phyloP scores from a whole-genome alignment of 768 basidiomycete genomes.

The Russula abietina region DNA sequence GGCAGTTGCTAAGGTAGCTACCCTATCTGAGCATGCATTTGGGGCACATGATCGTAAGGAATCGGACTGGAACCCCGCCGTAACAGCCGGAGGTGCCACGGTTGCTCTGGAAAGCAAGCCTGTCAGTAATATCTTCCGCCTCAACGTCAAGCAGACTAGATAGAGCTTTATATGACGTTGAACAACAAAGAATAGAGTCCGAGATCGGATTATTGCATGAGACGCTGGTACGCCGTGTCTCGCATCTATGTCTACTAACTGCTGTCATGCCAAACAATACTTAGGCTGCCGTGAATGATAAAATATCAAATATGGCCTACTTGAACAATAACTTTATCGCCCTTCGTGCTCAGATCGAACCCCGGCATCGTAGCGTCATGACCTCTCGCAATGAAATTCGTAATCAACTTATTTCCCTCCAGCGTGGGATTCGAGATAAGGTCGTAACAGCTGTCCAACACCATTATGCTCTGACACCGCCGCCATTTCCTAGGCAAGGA shows the following conservation, averaged over 20 bases:
- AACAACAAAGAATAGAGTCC: conserved; percentile 59
- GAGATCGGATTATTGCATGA: conserved; percentile 80
- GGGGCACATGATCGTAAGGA: background rate
- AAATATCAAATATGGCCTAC: conserved; percentile 59
- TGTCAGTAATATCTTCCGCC: conserved; percentile 27
- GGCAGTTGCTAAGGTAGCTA: background rate
- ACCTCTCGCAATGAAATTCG: conserved; percentile 56
- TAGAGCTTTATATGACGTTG: too few relatives aligned
- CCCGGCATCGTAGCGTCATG: conserved; percentile 77
- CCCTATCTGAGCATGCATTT: background rate
- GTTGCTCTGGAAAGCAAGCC: conserved; percentile 31
- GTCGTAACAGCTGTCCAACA: conserved; percentile 34
- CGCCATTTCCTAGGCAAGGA: conserved; percentile 58
- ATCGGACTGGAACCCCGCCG: background rate
- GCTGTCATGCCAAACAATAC: conserved; percentile 26
- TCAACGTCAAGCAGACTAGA: conserved; percentile 61
- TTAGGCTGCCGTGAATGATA: conserved; percentile 57
- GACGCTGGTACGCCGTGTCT: conserved; percentile 58
- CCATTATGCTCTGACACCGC: conserved; percentile 1
- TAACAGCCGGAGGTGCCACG: conserved; percentile 28
- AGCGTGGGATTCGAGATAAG: conserved; percentile 74
- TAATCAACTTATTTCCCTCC: conserved; percentile 71
- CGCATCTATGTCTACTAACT: background rate
- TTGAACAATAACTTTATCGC: conserved; percentile 39
- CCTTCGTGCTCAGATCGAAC: conserved; percentile 77